Evolutionary conservation across 2,329 filamentous ascomycete genomes (phyloP), one percentile per base, ranked within the genome.

Genomic region (Hypoxylon sp.): DNA sequence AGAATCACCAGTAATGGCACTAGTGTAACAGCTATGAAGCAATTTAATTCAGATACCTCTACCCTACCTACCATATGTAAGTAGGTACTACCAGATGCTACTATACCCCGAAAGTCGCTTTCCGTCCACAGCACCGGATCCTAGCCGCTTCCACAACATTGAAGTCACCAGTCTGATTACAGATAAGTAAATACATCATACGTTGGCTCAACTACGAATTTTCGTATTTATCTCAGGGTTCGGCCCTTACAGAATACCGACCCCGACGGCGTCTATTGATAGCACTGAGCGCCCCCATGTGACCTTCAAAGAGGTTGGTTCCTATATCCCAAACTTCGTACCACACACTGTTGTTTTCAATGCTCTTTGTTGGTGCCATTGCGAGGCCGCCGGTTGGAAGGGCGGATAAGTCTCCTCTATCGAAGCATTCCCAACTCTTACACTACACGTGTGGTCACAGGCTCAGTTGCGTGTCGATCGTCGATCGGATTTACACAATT

Each of bases 401-500:
- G 17, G 17, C n/a, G 17, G 39, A 44, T 27, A 48, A n/a, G 5
- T 50, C 27, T 50, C 11, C 13, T 10, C 47, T 32, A 17, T 13
- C 27, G 24, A 46, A 21, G 7, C 24, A n/a, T 48, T 37, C n/a
- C 19, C 27, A 50, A 32, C 19, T 39, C 46, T 42, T 52, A 46
- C 47, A 19, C 24, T 37, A 35, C 46, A 35, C 19, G 48, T 32
- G 32, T 39, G 39, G 21, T 19, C 37, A 44, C 2, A 47, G 47
- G 35, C 48, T 31, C 15, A 6, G 53, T 32, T 11, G n/a, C 31
- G 31, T 52, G 47, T 17, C 42, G 17, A 64, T 51, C 35, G 29
- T 69, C 59, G 59, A 67, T 69, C 59, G 29, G 8, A 29, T 32
- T 47, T 52, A 47, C 48, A 46, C 31, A 58, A 57, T 61, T 54